Conservation (phyloP, 2,329 filamentous ascomycete species). For the Reticulascus tulasneorum region DNA sequence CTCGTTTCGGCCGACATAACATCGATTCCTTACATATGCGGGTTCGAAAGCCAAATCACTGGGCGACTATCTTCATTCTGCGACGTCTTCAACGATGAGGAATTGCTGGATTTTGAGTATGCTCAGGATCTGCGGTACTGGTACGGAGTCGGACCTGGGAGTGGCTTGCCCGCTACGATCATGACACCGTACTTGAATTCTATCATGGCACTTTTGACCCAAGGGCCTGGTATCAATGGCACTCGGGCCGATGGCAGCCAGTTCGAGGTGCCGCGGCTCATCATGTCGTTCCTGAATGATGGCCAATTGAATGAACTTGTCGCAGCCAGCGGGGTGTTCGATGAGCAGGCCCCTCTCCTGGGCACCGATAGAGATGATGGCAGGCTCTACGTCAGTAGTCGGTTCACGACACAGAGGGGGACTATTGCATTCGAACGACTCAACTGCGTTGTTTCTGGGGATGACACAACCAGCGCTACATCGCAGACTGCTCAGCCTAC, state of each 20-base stretch:
- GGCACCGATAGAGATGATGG: slow-evolving; percentile 40
- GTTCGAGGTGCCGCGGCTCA: slow-evolving; percentile 51
- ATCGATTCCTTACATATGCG: slow-evolving; percentile 65
- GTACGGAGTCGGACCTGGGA: slow-evolving; percentile 58
- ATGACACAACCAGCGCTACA: too few species aligned
- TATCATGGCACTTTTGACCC: slow-evolving; percentile 47
- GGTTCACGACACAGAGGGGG: slow-evolving; percentile 60
- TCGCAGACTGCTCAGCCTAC: too few species aligned
- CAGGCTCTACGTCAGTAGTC: slow-evolving; percentile 50
- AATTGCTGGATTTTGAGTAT: slow-evolving; percentile 63
- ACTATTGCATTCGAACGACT: slow-evolving; percentile 62
- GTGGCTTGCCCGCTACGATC: slow-evolving; percentile 49
- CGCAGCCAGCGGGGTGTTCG: slow-evolving; percentile 57
- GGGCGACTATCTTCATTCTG: slow-evolving; percentile 61
- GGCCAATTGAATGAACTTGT: slow-evolving; percentile 61
- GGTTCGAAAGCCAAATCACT: slow-evolving; percentile 65
- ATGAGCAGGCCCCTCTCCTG: slow-evolving; percentile 47
- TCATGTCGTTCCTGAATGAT: slow-evolving; percentile 62
- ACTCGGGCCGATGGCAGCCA: slow-evolving; percentile 38
- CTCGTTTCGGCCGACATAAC: slow-evolving; percentile 50
- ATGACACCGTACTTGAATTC: slow-evolving; percentile 59
- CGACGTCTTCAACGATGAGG: slow-evolving; percentile 55
- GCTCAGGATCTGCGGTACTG: slow-evolving; percentile 65
- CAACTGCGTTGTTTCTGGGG: slow-evolving; percentile 36
- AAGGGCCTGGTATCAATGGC: slow-evolving; percentile 47